Evolutionary conservation across 129 eudicot species (phyloP).

Genomic region (Tanacetum coccineum): DNA sequence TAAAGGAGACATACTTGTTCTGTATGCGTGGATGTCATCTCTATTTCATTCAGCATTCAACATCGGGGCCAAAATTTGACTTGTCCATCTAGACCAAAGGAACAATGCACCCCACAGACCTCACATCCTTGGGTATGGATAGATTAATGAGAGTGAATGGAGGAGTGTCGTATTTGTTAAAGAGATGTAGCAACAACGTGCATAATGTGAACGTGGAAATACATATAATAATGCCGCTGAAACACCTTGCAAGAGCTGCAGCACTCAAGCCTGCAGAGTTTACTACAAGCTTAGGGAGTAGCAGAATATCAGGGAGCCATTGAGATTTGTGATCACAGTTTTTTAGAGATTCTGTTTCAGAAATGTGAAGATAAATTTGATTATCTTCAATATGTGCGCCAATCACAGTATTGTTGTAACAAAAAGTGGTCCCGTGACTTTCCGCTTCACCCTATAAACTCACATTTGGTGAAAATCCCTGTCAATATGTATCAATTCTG

Average conservation of each 20-base stretch:
- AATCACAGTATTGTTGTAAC: slow-evolving; percentile 63
- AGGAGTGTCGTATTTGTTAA: slow-evolving; percentile 48
- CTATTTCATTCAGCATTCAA: slow-evolving; percentile 60
- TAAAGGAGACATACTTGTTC: slow-evolving; percentile 50
- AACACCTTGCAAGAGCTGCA: slow-evolving; percentile 57
- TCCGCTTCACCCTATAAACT: slow-evolving; percentile 98
- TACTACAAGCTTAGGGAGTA: slow-evolving; percentile 68
- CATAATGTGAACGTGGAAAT: slow-evolving; percentile 55
- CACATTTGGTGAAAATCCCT: slow-evolving; percentile 49
- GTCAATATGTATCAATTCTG: slow-evolving; percentile 50
- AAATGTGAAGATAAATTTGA: slow-evolving; percentile 55
- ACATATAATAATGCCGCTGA: slow-evolving; percentile 39
- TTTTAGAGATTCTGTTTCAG: slow-evolving; percentile 45
- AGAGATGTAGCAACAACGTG: slow-evolving; percentile 85
- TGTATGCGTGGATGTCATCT: slow-evolving; percentile 64
- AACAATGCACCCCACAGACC: slow-evolving; percentile 92
- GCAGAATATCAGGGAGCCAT: slow-evolving; percentile 53
- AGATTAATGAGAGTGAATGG: slow-evolving; percentile 74
- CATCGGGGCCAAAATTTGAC: slow-evolving; percentile 94
- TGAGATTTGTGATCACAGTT: slow-evolving; percentile 36
- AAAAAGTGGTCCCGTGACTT: slow-evolving; percentile 62
- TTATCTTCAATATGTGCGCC: slow-evolving; percentile 58
- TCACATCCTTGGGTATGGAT: slow-evolving; percentile 97
- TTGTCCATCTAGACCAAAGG: slow-evolving; percentile 80
- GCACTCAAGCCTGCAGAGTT: slow-evolving; percentile 84